Percentiles rank a stretch among this genome's conserved stretches.
Evolutionary conservation across 2,329 filamentous ascomycete genomes (phyloP).

Genomic region (Metarhizium album): DNA sequence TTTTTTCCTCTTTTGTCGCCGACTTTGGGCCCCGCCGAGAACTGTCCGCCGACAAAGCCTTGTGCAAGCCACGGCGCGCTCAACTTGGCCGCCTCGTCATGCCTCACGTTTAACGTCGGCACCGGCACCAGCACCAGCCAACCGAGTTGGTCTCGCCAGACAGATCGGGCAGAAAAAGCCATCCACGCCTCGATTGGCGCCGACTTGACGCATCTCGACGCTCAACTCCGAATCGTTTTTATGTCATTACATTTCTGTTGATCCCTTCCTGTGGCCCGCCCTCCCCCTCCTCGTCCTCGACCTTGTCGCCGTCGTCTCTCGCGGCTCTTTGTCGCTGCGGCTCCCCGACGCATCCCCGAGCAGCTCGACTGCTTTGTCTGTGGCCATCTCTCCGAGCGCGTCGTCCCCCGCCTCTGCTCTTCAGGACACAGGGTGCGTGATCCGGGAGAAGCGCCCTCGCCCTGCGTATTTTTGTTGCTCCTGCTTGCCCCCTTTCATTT

Average conservation of each 20-base stretch:
- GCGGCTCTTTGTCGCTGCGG: not conserved
- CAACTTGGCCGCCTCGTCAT: not conserved
- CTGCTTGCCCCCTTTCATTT: slow-evolving; percentile 1
- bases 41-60: not conserved
- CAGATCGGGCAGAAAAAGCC: not conserved
- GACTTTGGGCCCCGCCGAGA: not conserved
- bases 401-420: too few relatives aligned
- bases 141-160: not conserved
- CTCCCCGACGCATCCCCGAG: not conserved
- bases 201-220: not conserved
- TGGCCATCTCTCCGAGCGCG: not conserved
- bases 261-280: too few relatives aligned
- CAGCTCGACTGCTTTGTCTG: not conserved
- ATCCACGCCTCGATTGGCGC: not conserved
- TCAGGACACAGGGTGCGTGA: not conserved
- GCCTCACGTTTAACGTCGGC: not conserved
- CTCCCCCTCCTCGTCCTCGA: too few relatives aligned
- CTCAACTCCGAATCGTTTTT: not conserved
- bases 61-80: not conserved
- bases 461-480: not conserved
- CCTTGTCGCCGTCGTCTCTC: not conserved
- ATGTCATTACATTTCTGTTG: not conserved
- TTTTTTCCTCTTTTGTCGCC: not conserved
- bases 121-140: not conserved
- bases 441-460: not conserved